A percentile compares a stretch with the other conserved stretches of the same genome.
Conservation (phyloP, 495 filamentous ascomycete species). For the Eremomyces bilateralis region DNA sequence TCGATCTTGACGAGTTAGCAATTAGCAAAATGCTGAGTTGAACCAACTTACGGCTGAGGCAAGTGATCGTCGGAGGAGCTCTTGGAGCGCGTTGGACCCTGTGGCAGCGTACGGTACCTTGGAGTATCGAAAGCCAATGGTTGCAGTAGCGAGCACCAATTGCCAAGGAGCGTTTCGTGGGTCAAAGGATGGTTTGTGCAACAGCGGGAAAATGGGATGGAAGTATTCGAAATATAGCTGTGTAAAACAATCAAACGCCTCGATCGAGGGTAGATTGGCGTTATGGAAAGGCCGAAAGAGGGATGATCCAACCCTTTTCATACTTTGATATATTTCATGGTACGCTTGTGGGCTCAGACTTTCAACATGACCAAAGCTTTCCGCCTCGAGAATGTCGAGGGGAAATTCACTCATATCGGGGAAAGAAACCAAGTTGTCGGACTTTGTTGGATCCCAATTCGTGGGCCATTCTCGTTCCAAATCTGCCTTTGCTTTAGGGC, state of each 20-base stretch:
- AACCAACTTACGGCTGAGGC: not conserved
- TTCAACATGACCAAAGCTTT: slow-evolving; percentile 3
- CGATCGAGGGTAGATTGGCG: slow-evolving; percentile 1
- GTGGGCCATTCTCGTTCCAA: too few relatives aligned
- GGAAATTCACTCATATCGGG: not conserved
- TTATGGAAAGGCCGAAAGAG: not conserved
- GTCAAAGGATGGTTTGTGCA: slow-evolving; percentile 6
- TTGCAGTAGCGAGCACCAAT: slow-evolving; percentile 3
- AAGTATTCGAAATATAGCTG: slow-evolving; percentile 7
- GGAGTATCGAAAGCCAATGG: slow-evolving; percentile 6
- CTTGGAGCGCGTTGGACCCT: slow-evolving; percentile 1
- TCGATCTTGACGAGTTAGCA: not conserved
- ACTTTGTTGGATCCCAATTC: too few relatives aligned
- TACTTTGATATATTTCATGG: not conserved
- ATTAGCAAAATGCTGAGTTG: not conserved
- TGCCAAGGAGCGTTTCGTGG: slow-evolving; percentile 3
- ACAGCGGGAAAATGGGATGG: slow-evolving; percentile 5
- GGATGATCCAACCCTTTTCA: not conserved
- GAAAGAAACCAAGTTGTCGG: too few relatives aligned
- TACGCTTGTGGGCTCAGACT: not conserved
- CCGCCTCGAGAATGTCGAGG: slow-evolving; percentile 1
- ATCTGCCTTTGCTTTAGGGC: too few relatives aligned
- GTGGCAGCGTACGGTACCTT: not conserved
- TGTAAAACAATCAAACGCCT: slow-evolving; percentile 4
- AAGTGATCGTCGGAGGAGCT: slow-evolving; percentile 1